phyloP scores from a whole-genome alignment of 495 filamentous ascomycete genomes.

The Penicillium chermesinum region DNA sequence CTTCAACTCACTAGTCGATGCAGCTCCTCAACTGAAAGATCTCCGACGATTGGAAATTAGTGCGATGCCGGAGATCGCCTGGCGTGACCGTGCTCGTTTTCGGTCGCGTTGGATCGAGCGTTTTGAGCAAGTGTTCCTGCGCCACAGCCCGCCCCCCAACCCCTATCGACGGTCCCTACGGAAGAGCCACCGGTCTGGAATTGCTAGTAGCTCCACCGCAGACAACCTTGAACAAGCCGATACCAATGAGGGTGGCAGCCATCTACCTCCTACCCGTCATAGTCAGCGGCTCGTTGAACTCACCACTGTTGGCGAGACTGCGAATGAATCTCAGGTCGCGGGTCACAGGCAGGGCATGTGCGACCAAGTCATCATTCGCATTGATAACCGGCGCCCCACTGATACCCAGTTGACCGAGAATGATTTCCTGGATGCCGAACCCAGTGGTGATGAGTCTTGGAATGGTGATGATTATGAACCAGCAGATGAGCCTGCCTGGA shows the following conservation, averaged over 20 bases:
- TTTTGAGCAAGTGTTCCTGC: constrained; percentile 60
- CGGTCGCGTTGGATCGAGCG: constrained; percentile 65
- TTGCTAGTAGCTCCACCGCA: background rate
- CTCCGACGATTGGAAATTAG: constrained; percentile 65
- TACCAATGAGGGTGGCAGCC: constrained; percentile 11
- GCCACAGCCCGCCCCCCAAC: constrained; percentile 48
- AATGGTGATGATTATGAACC: constrained; percentile 41
- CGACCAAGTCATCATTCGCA: constrained; percentile 67
- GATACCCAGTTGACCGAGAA: constrained; percentile 69
- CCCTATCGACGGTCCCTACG: constrained; percentile 24
- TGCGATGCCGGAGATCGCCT: constrained; percentile 66
- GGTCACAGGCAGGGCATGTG: constrained; percentile 63
- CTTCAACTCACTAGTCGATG: constrained; percentile 68
- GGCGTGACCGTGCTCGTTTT: constrained; percentile 71
- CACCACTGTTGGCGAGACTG: no score
- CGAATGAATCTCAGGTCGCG: constrained; percentile 19
- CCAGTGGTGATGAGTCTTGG: constrained; percentile 77
- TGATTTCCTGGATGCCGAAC: constrained; percentile 73
- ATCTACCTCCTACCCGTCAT: constrained; percentile 34
- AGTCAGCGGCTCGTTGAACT: constrained; percentile 37
- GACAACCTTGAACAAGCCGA: constrained; percentile 5
- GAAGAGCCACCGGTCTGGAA: constrained; percentile 6
- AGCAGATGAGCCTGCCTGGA: constrained; percentile 27
- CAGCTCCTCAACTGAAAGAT: constrained; percentile 54
- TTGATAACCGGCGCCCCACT: constrained; percentile 75